Evolutionary conservation across 805 yeast species (phyloP), one percentile per base, ranked within the genome.

Genomic region (Hemisphaericaspora nanyangensis): DNA sequence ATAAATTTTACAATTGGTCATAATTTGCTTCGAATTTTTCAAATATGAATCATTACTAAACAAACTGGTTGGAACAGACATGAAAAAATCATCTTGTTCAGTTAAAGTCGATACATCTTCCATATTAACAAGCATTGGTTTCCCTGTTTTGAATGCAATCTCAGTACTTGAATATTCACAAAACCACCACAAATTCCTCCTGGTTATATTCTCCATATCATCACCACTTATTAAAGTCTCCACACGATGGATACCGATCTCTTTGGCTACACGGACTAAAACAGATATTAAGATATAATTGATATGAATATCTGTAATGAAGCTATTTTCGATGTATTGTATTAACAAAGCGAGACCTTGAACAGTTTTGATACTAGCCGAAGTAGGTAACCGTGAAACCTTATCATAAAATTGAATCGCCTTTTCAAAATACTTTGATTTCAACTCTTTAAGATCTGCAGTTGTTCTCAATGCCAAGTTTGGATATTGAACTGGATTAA

Each of bases 371-470:
- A 74, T 31, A 7, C 80, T 81, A 44, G 74, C 80, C 26, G 20
- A 18, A 3, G 18, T 29, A 44, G 72, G 70, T 19, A 65, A 48
- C 2, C 72, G 53, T 3, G 72, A 55, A 5, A 77, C 56, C 38
- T 73, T 66, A 43, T 76, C 79, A 47, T 70, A 80, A 52, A 75
- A 80, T 47, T 59, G 70, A 18, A 79, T 48, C 1, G 80, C 57
- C 31, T 51, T 50, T 35, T 51, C 43, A 27, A 58, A 51, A 17
- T 54, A 49, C 4, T 34, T 35, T 6, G 40, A 29, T 29, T 54
- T 50, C 12, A 54, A 38, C 5, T 39, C 43, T 5, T 31, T 38
- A 22, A 59, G 34, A 3, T 53, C 45, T 1, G 40, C 29, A 11
- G 29, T 33, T 29, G 34, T 33, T 4, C 40, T 22, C 2, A 27